Base-by-base conservation (phyloP, 805 yeast genomes). In the Saccharomycopsis vini region DNA sequence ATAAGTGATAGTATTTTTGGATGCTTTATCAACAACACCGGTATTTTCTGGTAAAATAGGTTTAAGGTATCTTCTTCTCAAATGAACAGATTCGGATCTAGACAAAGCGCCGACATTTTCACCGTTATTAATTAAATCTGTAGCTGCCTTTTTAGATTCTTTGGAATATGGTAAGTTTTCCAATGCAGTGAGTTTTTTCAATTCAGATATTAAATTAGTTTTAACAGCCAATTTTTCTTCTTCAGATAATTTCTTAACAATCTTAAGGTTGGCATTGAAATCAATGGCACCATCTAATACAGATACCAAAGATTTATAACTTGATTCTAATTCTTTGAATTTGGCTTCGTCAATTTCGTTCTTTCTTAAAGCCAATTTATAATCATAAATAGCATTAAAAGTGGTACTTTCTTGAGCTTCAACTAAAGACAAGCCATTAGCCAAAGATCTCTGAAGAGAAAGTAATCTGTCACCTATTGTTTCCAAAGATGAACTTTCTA, bases 331-430 rank as follows among this genome's bases (percentile, higher is more conserved):
- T 4, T 46, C 41, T 9, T 50, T 52, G 12, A 48, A 54, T 24
- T 63, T 65, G 6, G 52, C 60, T 28, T 53, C 51, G 2, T 59
- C 38, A 3, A 71, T 50, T 45, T 69, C 71, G 2, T 62, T 64
- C 43, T 63, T 62, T 38, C 58, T 63, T n/a, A 60, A 49, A 9
- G 60, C 51, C 48, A 79, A 60, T 39, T 68, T 66, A 24, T 66
- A 51, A 36, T 71, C 71, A 52, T 70, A 70, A 12, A 69, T 52
- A 43, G 68, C 59, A 53, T 75, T 72, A 54, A 63, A 69, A 18
- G 81, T 77, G 1, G 85, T 69, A 47, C 78, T 76, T 36, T 63
- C 66, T 52, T 70, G 70, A 2, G 95, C 80, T 45, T 78, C 87
- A 16, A 60, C 62, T 16, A 68, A 45, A 0, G 69, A 36, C 50